Evolutionary conservation across 2,329 filamentous ascomycete species (phyloP).

Genomic region (Trichoderma oligosporum): DNA sequence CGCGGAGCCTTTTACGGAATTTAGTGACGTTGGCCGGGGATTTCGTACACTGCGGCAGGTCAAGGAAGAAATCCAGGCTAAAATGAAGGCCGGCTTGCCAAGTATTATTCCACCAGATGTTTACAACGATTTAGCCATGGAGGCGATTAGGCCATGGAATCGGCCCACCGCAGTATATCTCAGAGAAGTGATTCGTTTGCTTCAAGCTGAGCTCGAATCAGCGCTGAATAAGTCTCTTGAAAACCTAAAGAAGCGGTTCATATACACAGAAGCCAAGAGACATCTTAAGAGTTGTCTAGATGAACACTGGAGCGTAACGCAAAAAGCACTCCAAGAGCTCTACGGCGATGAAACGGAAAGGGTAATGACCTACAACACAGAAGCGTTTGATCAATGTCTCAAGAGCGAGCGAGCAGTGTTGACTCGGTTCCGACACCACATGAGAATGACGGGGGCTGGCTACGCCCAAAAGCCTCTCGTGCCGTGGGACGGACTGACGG

Average conservation of each 20-base stretch:
- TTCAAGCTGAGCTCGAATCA: conserved; percentile 44
- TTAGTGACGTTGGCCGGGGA: conserved; percentile 36
- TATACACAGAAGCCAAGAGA: conserved; percentile 47
- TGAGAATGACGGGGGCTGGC: conserved; percentile 43
- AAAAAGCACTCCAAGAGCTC: conserved; percentile 39
- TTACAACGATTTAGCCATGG: conserved; percentile 53
- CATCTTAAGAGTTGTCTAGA: conserved; percentile 45
- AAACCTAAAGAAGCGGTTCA: conserved; percentile 43
- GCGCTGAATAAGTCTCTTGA: conserved; percentile 49
- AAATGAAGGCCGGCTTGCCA: conserved; percentile 55
- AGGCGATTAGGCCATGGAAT: conserved; percentile 58
- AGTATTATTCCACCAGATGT: conserved; percentile 58
- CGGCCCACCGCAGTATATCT: conserved; percentile 49
- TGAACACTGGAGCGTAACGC: conserved; percentile 36
- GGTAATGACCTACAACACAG: conserved; percentile 55
- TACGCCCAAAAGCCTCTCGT: conserved; percentile 31
- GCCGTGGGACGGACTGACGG: conserved; percentile 45
- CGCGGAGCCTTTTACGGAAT: conserved; percentile 39
- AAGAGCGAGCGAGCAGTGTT: conserved; percentile 45
- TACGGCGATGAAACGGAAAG: conserved; percentile 52
- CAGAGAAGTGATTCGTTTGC: conserved; percentile 43
- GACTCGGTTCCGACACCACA: conserved; percentile 45
- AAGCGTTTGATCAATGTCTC: conserved; percentile 45
- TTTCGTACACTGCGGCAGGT: conserved; percentile 50
- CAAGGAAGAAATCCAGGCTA: conserved; percentile 50